phyloP scores from a whole-genome alignment of 306 rosid species.

The Echinosophora koreensis region DNA sequence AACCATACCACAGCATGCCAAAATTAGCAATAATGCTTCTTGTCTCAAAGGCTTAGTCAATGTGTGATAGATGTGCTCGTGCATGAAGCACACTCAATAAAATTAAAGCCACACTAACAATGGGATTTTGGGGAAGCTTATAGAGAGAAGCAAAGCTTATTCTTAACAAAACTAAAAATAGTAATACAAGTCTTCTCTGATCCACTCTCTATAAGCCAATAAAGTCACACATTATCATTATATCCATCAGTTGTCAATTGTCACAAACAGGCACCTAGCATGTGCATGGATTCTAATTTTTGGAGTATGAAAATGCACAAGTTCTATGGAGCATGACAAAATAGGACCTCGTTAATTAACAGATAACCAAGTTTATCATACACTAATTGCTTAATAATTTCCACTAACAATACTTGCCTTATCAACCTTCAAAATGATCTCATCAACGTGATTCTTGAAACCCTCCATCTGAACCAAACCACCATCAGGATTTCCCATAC shows the following conservation, averaged over 20 bases:
- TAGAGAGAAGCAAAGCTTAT: not conserved
- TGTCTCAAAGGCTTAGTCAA: not conserved
- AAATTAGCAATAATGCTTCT: not conserved
- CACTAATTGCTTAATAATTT: not conserved
- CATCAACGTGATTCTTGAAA: conserved; percentile 61
- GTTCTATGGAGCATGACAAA: not conserved
- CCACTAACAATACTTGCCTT: conserved; percentile 53
- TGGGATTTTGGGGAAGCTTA: not conserved
- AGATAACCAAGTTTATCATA: not conserved
- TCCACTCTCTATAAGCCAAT: not conserved
- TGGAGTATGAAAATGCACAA: not conserved
- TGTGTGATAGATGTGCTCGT: not conserved
- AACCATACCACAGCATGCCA: conserved; percentile 9
- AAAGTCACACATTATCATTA: not conserved
- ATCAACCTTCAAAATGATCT: conserved; percentile 63
- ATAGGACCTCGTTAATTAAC: not conserved
- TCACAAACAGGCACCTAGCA: not conserved
- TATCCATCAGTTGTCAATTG: not conserved
- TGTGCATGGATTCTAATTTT: not conserved
- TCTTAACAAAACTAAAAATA: not conserved
- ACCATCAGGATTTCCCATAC: conserved; percentile 33
- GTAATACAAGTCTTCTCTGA: not conserved
- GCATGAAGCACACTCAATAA: conserved; percentile 22
- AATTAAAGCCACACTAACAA: conserved; percentile 23
- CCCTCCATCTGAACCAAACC: conserved; percentile 54